Conservation (phyloP, 2,329 filamentous ascomycete genomes). For the Beauveria medogensis region DNA sequence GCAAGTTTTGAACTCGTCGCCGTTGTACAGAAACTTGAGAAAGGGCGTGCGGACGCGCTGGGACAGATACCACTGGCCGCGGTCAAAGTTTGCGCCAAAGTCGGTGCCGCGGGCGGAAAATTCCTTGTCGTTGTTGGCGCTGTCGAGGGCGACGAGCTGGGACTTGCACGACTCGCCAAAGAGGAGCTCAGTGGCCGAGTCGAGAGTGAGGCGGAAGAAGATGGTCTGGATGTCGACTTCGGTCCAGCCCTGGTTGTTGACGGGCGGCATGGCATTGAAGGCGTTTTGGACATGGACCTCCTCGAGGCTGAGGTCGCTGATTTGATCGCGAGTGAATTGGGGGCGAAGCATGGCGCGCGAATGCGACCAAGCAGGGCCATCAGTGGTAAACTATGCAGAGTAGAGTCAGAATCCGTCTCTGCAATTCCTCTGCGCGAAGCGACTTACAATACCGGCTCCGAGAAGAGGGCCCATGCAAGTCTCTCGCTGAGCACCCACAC, state of each 20-base stretch:
- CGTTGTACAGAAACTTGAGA: constrained; percentile 37
- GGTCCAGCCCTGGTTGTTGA: constrained; percentile 27
- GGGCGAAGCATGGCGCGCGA: constrained; percentile 32
- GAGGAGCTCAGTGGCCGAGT: constrained; percentile 47
- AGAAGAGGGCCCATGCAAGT: constrained; percentile 30
- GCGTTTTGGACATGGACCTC: constrained; percentile 29
- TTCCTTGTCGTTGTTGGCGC: constrained; percentile 19
- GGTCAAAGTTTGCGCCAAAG: constrained; percentile 26
- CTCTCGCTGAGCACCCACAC: constrained; percentile 18
- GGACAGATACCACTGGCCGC: constrained; percentile 34
- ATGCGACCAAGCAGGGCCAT: constrained; percentile 28
- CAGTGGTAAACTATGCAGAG: constrained; percentile 23
- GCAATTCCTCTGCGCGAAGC: neutral
- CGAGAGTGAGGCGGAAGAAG: constrained; percentile 41
- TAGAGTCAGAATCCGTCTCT: neutral
- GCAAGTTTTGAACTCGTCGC: constrained; percentile 53
- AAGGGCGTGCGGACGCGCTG: constrained; percentile 43
- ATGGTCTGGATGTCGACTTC: constrained; percentile 36
- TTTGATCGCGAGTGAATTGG: constrained; percentile 34
- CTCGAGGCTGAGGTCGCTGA: constrained; percentile 34
- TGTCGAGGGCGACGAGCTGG: constrained; percentile 18
- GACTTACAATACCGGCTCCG: constrained; percentile 30
- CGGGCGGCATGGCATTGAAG: constrained; percentile 17
- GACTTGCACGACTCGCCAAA: constrained; percentile 48
- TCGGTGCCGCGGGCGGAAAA: constrained; percentile 16